Evolutionary conservation across 2,329 filamentous ascomycete genomes (phyloP).

Genomic region (Colletotrichum lentis): DNA sequence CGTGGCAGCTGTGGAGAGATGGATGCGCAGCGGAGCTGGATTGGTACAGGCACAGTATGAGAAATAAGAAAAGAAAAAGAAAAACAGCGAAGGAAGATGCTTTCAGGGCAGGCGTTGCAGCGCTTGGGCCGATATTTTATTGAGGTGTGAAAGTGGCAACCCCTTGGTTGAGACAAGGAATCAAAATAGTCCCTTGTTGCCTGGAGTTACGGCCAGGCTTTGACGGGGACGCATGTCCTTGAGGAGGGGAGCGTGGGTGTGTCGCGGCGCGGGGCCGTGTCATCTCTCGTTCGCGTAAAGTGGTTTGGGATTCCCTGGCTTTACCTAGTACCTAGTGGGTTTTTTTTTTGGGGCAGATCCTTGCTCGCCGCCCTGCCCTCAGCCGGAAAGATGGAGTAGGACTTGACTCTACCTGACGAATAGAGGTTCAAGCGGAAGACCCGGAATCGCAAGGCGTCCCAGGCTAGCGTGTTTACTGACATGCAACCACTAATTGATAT

Average conservation of each 20-base stretch:
- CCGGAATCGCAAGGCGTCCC: constrained; percentile 32
- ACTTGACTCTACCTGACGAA: constrained; percentile 31
- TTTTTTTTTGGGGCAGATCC: constrained; percentile 37
- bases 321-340: no score
- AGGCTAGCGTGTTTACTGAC: constrained; percentile 31
- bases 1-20: constrained; percentile 16
- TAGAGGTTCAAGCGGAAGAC: constrained; percentile 17
- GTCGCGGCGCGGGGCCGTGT: constrained; percentile 40
- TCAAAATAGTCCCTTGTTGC: constrained; percentile 39
- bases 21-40: constrained; percentile 12
- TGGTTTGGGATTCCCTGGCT: constrained; percentile 42
- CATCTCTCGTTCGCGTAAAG: constrained; percentile 48
- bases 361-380: constrained; percentile 40
- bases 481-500: constrained; percentile 33
- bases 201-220: constrained; percentile 38
- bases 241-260: constrained; percentile 33
- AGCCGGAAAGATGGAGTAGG: constrained; percentile 30
- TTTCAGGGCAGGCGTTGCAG: constrained; percentile 31
- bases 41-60: constrained; percentile 29
- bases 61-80: constrained; percentile 36
- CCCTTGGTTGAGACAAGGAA: constrained; percentile 37
- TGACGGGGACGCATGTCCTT: constrained; percentile 31
- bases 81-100: constrained; percentile 34
- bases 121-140: constrained; percentile 37
- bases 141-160: constrained; percentile 33